Evolutionary conservation across 306 rosid species (phyloP).

Genomic region (Quercus bicolor): DNA sequence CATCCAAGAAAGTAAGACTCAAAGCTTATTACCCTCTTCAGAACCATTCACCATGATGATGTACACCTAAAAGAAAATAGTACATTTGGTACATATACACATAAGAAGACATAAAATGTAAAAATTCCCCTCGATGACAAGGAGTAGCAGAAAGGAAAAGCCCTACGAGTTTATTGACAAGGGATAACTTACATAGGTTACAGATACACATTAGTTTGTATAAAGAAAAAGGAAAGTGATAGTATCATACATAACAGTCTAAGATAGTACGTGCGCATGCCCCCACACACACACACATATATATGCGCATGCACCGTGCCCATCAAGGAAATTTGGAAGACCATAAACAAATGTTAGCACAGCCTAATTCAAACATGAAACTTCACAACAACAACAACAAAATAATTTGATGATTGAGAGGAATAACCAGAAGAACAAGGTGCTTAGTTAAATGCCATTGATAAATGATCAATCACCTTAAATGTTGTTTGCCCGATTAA

Average conservation of each 20-base stretch:
- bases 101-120: not conserved
- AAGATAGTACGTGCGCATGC: not conserved
- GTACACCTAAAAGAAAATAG: conserved; percentile 47
- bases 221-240: not conserved
- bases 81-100: not conserved
- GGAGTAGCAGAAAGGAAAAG: not conserved
- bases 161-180: not conserved
- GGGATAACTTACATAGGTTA: not conserved
- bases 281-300: too few relatives aligned
- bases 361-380: not conserved
- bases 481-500: conserved; percentile 45
- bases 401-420: not conserved
- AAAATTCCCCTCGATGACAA: not conserved
- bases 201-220: too few relatives aligned
- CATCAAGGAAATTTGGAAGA: too few relatives aligned
- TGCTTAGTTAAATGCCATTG: not conserved
- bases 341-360: not conserved
- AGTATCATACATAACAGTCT: not conserved
- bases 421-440: conserved; percentile 2
- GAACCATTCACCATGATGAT: conserved; percentile 52
- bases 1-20: conserved; percentile 17
- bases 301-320: too few relatives aligned
- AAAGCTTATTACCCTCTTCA: conserved; percentile 13
- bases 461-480: conserved; percentile 55
- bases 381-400: conserved; percentile 1